phyloP scores from a whole-genome alignment of 148 eudicot genomes.

The Oxyria digyna region DNA sequence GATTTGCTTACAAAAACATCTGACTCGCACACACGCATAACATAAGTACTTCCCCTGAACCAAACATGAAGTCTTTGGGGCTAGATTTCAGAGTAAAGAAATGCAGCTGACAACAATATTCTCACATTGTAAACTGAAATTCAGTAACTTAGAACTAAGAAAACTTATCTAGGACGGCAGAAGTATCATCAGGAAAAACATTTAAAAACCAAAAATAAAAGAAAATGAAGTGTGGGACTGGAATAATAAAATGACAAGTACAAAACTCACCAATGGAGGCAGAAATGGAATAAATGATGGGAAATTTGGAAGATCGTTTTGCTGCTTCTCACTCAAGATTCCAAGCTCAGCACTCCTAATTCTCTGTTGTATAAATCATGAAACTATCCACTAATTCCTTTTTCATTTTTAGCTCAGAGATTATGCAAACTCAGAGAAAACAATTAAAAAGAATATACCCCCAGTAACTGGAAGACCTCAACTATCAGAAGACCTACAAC shows the following conservation, averaged over 20 bases:
- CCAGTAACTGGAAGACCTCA: no score
- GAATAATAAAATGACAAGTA: background rate
- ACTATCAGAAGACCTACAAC: slow-evolving; percentile 69
- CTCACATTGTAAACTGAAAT: background rate
- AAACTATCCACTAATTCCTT: no score
- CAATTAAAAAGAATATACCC: no score
- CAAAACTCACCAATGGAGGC: slow-evolving; percentile 71
- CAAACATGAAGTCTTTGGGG: background rate
- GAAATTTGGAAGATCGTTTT: slow-evolving; percentile 74
- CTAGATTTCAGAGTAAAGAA: background rate
- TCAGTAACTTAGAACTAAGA: background rate
- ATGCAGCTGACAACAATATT: background rate
- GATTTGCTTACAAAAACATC: background rate
- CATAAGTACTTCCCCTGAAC: background rate
- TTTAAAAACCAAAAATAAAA: background rate
- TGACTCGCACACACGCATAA: background rate
- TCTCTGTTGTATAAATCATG: slow-evolving; percentile 93
- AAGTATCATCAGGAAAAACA: background rate
- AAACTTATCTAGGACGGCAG: background rate
- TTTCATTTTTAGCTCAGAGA: no score
- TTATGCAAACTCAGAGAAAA: no score
- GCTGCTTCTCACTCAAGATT: slow-evolving; percentile 54
- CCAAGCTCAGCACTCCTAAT: slow-evolving; percentile 70
- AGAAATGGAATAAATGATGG: slow-evolving; percentile 93
- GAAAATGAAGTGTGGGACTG: background rate